These are phyloP conservation scores for Closterium sp. DNA, from an alignment of 139 green algal genomes.

Conservation along the genomic window DNA sequence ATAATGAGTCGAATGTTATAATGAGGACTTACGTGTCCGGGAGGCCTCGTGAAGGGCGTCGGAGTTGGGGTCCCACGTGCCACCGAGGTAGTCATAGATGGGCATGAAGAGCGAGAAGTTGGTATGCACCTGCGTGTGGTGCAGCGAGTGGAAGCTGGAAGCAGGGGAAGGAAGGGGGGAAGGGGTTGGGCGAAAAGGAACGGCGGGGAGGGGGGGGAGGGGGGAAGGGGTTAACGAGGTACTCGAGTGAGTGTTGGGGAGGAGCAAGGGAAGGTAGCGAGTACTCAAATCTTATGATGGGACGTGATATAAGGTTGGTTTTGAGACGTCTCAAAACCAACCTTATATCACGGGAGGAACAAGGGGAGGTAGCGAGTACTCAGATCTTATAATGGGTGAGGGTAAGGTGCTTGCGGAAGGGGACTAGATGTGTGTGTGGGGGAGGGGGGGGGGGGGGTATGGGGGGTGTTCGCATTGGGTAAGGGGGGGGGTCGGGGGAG, in stretches of 20 bases:
- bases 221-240: not conserved
- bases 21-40: too few relatives aligned
- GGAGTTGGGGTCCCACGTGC: conserved; percentile 47
- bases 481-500: not conserved
- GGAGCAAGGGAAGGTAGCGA: not conserved
- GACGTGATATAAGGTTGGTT: too few relatives aligned
- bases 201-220: not conserved
- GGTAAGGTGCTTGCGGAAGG: not conserved
- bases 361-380: too few relatives aligned
- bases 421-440: too few relatives aligned
- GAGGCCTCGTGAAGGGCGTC: conserved; percentile 49
- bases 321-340: too few relatives aligned
- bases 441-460: conserved; percentile 54
- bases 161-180: conserved; percentile 1
- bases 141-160: conserved; percentile 54
- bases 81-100: conserved; percentile 59
- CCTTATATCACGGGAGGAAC: too few relatives aligned
- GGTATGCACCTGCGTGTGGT: conserved; percentile 57
- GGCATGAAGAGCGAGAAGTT: conserved; percentile 65
- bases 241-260: not conserved
- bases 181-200: not conserved
- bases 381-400: too few relatives aligned
- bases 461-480: conserved; percentile 13
- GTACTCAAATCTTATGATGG: too few relatives aligned
- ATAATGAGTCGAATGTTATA: too few relatives aligned